phyloP scores from a whole-genome alignment of 768 basidiomycete genomes.

The Leucocoprinus sp. region DNA sequence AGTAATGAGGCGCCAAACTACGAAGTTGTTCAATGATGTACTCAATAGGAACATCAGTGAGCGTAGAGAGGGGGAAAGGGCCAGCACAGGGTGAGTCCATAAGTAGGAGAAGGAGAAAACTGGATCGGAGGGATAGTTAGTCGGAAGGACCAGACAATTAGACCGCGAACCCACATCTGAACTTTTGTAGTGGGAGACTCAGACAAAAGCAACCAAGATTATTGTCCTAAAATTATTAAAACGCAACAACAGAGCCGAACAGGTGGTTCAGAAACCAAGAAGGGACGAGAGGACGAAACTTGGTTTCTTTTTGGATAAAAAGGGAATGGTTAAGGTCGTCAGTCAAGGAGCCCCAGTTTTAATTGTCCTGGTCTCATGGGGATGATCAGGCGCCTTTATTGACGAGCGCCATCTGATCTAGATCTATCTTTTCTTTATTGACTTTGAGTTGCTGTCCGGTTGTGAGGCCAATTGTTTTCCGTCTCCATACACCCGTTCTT shows the following conservation, averaged over 20 bases:
- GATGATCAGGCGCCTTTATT: background rate
- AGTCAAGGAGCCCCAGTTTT: background rate
- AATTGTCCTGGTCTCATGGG: conserved; percentile 12
- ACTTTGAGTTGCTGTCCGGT: conserved; percentile 9
- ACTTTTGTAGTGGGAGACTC: conserved; percentile 11
- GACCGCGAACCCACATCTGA: conserved; percentile 1
- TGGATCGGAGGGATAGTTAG: conserved; percentile 19
- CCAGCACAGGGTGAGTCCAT: conserved; percentile 42
- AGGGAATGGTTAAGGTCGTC: background rate
- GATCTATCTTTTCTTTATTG: conserved; percentile 5
- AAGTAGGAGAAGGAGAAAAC: conserved; percentile 19
- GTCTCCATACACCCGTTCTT: conserved; percentile 12
- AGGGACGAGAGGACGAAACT: conserved; percentile 9
- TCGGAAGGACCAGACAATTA: conserved; percentile 13
- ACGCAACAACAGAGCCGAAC: conserved; percentile 5
- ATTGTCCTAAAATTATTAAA: conserved; percentile 9
- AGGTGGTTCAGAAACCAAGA: conserved; percentile 5
- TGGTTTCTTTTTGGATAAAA: background rate
- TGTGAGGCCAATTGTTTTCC: conserved; percentile 13
- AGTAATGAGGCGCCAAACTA: conserved; percentile 56
- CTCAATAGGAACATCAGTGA: conserved; percentile 58
- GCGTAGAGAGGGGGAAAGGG: conserved; percentile 56
- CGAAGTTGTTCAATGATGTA: conserved; percentile 68
- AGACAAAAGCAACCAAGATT: conserved; percentile 11
- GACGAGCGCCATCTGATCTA: conserved; percentile 8